These are phyloP conservation scores for Smallanthus sonchifolius DNA, from an alignment of 129 eudicot genomes.

Conservation along the genomic window DNA sequence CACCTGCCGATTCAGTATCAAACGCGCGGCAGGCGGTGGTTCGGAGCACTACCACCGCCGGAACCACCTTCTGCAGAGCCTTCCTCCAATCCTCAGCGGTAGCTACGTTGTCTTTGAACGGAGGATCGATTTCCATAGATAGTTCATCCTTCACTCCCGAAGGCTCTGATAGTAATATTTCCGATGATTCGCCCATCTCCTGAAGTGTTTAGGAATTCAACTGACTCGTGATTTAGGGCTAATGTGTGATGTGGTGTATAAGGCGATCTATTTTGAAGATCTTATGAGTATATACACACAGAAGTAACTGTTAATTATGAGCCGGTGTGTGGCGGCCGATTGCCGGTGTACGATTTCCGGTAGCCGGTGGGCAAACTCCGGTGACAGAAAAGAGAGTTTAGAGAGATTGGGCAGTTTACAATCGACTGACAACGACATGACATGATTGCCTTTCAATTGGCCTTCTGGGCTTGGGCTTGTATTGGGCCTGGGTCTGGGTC, in stretches of 20 bases:
- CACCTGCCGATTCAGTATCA: conserved; percentile 91
- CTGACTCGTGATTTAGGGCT: conserved; percentile 10
- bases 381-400: conserved; percentile 17
- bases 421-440: no score
- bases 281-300: not conserved
- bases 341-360: not conserved
- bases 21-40: conserved; percentile 90
- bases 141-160: conserved; percentile 60
- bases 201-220: not conserved
- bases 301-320: no score
- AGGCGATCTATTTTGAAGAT: conserved; percentile 4
- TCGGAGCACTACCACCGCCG: conserved; percentile 95
- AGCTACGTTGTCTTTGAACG: conserved; percentile 64
- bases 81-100: conserved; percentile 94
- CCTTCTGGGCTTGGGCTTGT: no score
- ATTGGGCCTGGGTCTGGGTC: no score
- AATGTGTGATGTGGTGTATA: not conserved
- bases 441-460: no score
- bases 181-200: conserved; percentile 18
- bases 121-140: conserved; percentile 85
- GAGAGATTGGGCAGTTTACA: not conserved
- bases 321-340: no score
- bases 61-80: conserved; percentile 81
- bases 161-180: conserved; percentile 58
- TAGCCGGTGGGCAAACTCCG: not conserved